A percentile compares a stretch with the other conserved stretches of the same genome.
Evolutionary conservation across 768 basidiomycete species (phyloP).

Genomic region (Astraeus odoratus): DNA sequence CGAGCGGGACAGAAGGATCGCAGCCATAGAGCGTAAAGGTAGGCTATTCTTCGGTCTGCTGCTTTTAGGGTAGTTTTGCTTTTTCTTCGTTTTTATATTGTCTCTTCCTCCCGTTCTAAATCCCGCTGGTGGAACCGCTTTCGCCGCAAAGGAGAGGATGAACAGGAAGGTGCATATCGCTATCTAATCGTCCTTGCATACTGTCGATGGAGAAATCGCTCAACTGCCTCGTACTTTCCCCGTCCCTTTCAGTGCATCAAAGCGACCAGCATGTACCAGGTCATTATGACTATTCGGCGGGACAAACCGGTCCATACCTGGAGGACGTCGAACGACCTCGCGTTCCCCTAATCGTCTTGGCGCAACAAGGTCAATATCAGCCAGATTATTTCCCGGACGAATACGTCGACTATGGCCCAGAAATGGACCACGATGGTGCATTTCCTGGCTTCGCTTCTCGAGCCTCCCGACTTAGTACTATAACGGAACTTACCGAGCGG

Average conservation of each 20-base stretch:
- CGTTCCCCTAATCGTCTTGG: slow-evolving; percentile 53
- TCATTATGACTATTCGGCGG: slow-evolving; percentile 8
- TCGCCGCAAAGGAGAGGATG: slow-evolving; percentile 29
- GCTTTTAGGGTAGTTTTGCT: slow-evolving; percentile 29
- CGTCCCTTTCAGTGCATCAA: slow-evolving; percentile 14
- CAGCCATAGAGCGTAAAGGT: slow-evolving; percentile 80
- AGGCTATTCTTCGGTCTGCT: slow-evolving; percentile 35
- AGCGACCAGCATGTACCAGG: slow-evolving; percentile 9
- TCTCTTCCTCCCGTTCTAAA: slow-evolving; percentile 22
- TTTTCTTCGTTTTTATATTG: slow-evolving; percentile 26
- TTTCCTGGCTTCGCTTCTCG: slow-evolving; percentile 29
- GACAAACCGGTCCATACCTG: slow-evolving; percentile 15
- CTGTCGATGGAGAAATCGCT: slow-evolving; percentile 8
- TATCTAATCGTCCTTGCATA: slow-evolving; percentile 23
- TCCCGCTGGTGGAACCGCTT: slow-evolving; percentile 29
- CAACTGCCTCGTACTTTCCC: slow-evolving; percentile 17
- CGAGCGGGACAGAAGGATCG: slow-evolving; percentile 56
- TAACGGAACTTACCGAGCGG: slow-evolving; percentile 60
- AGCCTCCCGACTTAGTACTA: slow-evolving; percentile 48
- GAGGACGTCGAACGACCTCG: slow-evolving; percentile 36
- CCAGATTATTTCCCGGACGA: slow-evolving; percentile 20
- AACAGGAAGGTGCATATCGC: slow-evolving; percentile 55
- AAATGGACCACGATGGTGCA: slow-evolving; percentile 19
- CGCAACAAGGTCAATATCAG: slow-evolving; percentile 45
- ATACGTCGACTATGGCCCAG: slow-evolving; percentile 17